Evolutionary conservation across 73 alveolate genomes (phyloP).

Genomic region (Paraurostyla sp.): DNA sequence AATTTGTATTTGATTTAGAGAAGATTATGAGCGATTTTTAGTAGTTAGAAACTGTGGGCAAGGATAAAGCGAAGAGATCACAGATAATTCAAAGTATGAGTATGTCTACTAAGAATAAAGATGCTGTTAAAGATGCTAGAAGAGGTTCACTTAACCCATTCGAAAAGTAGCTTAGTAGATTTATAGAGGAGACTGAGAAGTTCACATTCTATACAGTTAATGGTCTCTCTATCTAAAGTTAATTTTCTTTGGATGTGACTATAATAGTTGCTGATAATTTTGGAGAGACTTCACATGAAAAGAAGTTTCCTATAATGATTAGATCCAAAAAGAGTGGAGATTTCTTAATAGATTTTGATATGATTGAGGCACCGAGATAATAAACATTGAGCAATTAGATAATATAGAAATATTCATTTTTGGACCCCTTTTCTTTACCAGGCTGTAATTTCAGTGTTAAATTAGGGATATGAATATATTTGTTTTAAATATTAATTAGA

Average conservation of each 20-base stretch:
- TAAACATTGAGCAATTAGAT: neutral
- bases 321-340: conserved; percentile 32
- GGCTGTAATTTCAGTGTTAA: conserved; percentile 42
- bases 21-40: conserved; percentile 9
- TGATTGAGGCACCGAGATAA: conserved; percentile 15
- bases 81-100: neutral
- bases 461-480: conserved; percentile 31
- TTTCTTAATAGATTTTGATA: neutral
- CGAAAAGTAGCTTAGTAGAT: conserved; percentile 8
- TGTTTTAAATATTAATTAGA: no score
- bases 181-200: conserved; percentile 24
- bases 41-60: neutral
- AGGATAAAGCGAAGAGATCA: neutral
- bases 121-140: neutral
- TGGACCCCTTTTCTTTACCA: conserved; percentile 34
- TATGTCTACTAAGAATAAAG: neutral
- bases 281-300: conserved; percentile 16
- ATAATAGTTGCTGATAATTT: conserved; percentile 36
- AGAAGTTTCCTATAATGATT: conserved; percentile 29
- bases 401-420: neutral
- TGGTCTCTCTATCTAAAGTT: conserved; percentile 26
- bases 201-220: conserved; percentile 12
- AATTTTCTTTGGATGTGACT: conserved; percentile 9
- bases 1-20: conserved; percentile 29
- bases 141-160: neutral